Conservation (phyloP, 1,139 yeast species). For the Fermentozyma sake region DNA sequence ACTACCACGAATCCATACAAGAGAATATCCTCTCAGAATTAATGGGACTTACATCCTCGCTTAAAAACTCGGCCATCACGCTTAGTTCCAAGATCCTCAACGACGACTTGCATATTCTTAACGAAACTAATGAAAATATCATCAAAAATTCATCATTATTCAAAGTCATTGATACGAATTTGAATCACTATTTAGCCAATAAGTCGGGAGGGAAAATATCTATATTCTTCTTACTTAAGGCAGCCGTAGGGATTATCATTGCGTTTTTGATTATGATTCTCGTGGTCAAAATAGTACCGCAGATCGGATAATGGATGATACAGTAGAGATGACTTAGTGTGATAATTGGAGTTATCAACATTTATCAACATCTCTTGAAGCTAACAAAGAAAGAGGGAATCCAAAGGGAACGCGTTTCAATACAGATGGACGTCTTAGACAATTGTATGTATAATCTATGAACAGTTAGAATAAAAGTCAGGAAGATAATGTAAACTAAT, state of each 20-base stretch:
- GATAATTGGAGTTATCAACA: no score
- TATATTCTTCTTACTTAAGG: conserved; percentile 32
- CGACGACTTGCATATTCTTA: conserved; percentile 34
- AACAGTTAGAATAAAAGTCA: conserved; percentile 1
- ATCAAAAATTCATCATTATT: conserved; percentile 33
- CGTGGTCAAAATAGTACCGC: conserved; percentile 13
- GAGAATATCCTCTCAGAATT: conserved; percentile 38
- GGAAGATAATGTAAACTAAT: conserved; percentile 1
- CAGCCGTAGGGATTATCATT: conserved; percentile 18
- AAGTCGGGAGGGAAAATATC: conserved; percentile 38
- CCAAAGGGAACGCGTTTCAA: no score
- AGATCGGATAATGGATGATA: conserved; percentile 4
- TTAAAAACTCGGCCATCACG: conserved; percentile 33
- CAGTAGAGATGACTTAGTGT: no score
- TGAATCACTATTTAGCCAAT: conserved; percentile 31
- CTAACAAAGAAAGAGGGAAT: no score
- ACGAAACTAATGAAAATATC: conserved; percentile 35
- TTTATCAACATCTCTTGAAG: no score
- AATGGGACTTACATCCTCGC: conserved; percentile 30
- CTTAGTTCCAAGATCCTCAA: conserved; percentile 30
- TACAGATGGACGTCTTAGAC: no score
- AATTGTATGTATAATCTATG: conserved; percentile 3
- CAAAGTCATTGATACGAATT: conserved; percentile 34
- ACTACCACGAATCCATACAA: conserved; percentile 43
- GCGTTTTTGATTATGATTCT: conserved; percentile 23